These are phyloP conservation scores for Suillus tomentosus DNA, from an alignment of 768 basidiomycete genomes.

Conservation along the genomic window DNA sequence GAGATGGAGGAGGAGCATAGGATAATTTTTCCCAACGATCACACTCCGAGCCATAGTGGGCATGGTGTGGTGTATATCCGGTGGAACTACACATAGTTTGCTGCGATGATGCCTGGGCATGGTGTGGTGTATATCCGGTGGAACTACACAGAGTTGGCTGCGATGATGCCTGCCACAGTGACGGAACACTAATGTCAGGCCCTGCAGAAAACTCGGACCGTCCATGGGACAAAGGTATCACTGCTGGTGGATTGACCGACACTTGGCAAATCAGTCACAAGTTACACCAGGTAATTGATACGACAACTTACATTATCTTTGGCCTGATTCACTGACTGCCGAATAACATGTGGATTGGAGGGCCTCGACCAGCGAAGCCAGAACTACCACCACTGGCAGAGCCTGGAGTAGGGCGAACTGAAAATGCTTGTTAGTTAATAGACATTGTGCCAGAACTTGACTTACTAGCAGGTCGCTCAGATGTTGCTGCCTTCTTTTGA, in stretches of 20 bases:
- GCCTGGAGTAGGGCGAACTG: not conserved
- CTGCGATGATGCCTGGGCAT: not conserved
- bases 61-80: not conserved
- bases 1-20: not conserved
- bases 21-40: not conserved
- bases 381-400: not conserved
- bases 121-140: too few relatives aligned
- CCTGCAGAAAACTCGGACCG: not conserved
- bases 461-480: not conserved
- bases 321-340: not conserved
- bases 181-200: not conserved
- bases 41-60: not conserved
- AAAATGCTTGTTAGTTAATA: not conserved
- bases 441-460: not conserved
- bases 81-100: not conserved
- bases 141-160: too few relatives aligned
- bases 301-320: not conserved
- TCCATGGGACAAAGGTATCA: not conserved
- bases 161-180: too few relatives aligned
- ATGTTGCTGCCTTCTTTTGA: not conserved
- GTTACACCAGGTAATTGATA: not conserved
- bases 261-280: not conserved
- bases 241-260: not conserved
- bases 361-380: too few relatives aligned
- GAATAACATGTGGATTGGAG: not conserved